Evolutionary conservation across 805 yeast species (phyloP).

Genomic region (Teunomyces pallodes): DNA sequence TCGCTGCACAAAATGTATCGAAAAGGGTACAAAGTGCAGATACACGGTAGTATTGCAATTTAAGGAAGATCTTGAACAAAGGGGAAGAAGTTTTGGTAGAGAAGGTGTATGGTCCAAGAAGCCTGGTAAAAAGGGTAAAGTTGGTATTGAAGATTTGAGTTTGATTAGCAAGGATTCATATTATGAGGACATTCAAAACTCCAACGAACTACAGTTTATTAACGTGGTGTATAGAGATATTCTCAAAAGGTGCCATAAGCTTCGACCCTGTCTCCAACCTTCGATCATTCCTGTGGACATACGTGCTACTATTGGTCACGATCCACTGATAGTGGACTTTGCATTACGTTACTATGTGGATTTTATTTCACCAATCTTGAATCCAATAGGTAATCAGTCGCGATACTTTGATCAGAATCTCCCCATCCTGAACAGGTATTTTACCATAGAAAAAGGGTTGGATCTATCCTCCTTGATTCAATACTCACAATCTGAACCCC

Average conservation of each 20-base stretch:
- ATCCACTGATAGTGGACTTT: conserved; percentile 14
- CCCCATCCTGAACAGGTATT: conserved; percentile 7
- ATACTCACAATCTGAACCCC: conserved; percentile 21
- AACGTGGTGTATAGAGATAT: conserved; percentile 17
- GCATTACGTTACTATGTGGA: conserved; percentile 25
- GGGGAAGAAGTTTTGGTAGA: conserved; percentile 25
- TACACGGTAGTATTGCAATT: conserved; percentile 22
- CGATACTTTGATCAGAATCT: conserved; percentile 8
- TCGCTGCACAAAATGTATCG: conserved; percentile 16
- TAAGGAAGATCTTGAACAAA: conserved; percentile 23
- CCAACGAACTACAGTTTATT: conserved; percentile 12
- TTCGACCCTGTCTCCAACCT: conserved; percentile 13
- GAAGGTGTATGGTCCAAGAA: conserved; percentile 27
- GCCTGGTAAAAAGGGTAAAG: neutral
- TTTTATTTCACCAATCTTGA: conserved; percentile 26
- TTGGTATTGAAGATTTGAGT: conserved; percentile 9
- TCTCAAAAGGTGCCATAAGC: conserved; percentile 1
- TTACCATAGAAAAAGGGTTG: conserved; percentile 23
- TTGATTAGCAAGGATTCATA: conserved; percentile 11
- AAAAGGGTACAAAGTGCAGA: conserved; percentile 15
- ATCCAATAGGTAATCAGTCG: conserved; percentile 20
- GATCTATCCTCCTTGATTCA: conserved; percentile 20
- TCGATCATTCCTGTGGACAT: conserved; percentile 25
- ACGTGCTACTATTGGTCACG: conserved; percentile 6
- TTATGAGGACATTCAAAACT: conserved; percentile 14